Conservation (phyloP, 331 rosid species). For the Acacia concinna region DNA sequence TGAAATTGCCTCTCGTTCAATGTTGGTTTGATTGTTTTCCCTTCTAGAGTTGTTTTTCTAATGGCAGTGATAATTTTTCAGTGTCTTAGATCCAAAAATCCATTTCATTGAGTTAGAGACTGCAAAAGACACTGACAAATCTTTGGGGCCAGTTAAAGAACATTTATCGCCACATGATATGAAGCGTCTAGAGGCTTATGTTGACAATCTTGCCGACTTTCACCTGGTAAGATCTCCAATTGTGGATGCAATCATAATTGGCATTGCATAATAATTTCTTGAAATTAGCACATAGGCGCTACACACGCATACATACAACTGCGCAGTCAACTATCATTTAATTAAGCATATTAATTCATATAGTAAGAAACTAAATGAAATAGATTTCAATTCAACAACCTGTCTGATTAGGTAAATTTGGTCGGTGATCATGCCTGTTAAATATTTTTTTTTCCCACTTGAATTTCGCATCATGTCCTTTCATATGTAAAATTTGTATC, state of each 20-base stretch:
- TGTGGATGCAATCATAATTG: slow-evolving; percentile 8
- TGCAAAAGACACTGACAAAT: slow-evolving; percentile 35
- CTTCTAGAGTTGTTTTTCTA: neutral
- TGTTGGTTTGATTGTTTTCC: neutral
- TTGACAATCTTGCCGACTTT: slow-evolving; percentile 75
- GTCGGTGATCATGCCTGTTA: slow-evolving; percentile 12
- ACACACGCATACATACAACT: neutral
- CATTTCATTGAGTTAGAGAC: slow-evolving; percentile 61
- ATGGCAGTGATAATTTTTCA: slow-evolving; percentile 42
- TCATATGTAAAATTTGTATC: neutral
- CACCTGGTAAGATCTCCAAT: slow-evolving; percentile 68
- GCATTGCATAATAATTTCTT: neutral
- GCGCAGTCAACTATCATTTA: neutral
- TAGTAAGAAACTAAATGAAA: neutral
- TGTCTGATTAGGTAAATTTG: slow-evolving; percentile 8
- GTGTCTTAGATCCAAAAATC: slow-evolving; percentile 88
- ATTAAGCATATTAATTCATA: neutral
- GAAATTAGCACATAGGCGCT: neutral
- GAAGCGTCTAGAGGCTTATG: slow-evolving; percentile 92
- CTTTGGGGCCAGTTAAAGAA: slow-evolving; percentile 54
- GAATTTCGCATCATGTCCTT: slow-evolving; percentile 23
- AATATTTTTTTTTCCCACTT: neutral
- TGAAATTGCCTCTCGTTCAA: neutral
- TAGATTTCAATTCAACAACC: neutral
- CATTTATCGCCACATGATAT: slow-evolving; percentile 76